phyloP scores from a whole-genome alignment of 805 yeast species.

The Maudiozyma pseudohumilis region DNA sequence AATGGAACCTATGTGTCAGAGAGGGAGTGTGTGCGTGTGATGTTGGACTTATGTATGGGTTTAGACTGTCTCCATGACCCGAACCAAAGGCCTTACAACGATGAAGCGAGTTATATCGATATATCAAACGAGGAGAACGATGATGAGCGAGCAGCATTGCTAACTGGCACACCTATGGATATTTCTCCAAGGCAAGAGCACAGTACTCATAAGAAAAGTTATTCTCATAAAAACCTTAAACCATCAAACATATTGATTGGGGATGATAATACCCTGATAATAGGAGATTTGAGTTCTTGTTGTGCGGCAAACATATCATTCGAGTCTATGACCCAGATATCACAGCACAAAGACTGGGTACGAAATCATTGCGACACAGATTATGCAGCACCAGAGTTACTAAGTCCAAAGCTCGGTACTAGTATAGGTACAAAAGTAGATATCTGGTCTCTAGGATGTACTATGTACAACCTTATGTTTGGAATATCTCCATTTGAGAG shows the following conservation, averaged over 20 bases:
- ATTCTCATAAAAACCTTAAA: constrained; percentile 79
- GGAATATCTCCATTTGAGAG: constrained; percentile 81
- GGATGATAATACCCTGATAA: constrained; percentile 62
- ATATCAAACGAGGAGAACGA: constrained; percentile 1
- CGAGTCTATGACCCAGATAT: constrained; percentile 56
- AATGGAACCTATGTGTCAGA: constrained; percentile 47
- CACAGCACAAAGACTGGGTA: constrained; percentile 59
- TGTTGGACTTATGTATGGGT: constrained; percentile 66
- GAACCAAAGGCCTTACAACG: constrained; percentile 10
- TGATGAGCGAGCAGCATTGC: constrained; percentile 6
- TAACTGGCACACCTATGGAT: constrained; percentile 10
- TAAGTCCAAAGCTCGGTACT: constrained; percentile 64
- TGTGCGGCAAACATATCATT: constrained; percentile 48
- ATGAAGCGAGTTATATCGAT: constrained; percentile 4
- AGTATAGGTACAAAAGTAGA: constrained; percentile 55
- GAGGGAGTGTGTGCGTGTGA: constrained; percentile 48
- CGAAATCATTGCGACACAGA: constrained; percentile 80
- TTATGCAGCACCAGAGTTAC: constrained; percentile 82
- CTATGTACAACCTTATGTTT: constrained; percentile 67
- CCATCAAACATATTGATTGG: constrained; percentile 84
- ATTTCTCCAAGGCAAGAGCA: constrained; percentile 1
- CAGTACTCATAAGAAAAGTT: constrained; percentile 20
- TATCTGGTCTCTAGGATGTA: constrained; percentile 88
- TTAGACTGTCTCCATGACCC: constrained; percentile 58
- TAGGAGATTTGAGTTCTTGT: constrained; percentile 80